Evolutionary conservation across 257 asterid genomes (phyloP).

Genomic region (Solanum gracilifrons): DNA sequence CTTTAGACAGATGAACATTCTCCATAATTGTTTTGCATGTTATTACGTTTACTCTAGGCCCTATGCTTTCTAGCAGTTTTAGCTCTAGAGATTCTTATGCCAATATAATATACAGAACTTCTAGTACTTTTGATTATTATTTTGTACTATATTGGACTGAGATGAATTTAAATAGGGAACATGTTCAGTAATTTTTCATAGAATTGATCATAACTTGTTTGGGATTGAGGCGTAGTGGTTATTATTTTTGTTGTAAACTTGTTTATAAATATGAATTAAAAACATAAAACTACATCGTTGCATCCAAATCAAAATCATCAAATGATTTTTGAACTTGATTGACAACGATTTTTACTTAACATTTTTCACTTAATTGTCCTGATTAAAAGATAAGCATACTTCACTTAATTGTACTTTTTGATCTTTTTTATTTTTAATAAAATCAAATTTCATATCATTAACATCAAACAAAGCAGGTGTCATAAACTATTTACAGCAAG

Average conservation of each 20-base stretch:
- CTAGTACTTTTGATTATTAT: neutral
- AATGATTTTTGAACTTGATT: neutral
- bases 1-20: neutral
- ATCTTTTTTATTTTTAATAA: neutral
- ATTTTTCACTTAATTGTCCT: neutral
- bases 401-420: neutral
- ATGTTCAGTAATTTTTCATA: neutral
- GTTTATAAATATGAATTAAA: neutral
- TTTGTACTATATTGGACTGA: neutral
- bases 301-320: neutral
- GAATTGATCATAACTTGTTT: neutral
- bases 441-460: neutral
- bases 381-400: neutral
- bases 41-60: neutral
- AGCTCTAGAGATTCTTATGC: neutral
- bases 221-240: neutral
- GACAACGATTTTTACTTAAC: neutral
- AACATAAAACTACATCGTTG: neutral
- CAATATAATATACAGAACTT: neutral
- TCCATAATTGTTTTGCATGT: neutral
- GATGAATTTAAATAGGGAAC: neutral
- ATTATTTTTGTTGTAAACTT: neutral
- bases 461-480: neutral
- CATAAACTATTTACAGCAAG: neutral
- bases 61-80: neutral